Evolutionary conservation across 73 alveolate species (phyloP).

Genomic region (Breviolum minutum): DNA sequence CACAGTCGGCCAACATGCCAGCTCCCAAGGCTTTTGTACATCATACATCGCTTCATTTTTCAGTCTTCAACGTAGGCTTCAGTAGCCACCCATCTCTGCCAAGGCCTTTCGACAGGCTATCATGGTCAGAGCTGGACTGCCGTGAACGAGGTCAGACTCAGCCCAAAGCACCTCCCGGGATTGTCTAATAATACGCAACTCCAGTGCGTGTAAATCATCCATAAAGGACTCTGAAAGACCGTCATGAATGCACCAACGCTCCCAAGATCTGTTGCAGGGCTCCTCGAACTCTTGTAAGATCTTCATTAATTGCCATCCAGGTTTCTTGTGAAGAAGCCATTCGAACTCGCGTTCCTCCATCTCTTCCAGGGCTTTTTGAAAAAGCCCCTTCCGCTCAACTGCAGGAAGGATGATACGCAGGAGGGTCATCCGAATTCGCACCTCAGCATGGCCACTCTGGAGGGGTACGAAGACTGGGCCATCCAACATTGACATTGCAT

Average conservation of each 20-base stretch:
- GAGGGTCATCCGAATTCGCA: slow-evolving; percentile 2
- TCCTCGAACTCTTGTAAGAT: not conserved
- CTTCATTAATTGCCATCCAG: not conserved
- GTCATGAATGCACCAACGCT: not conserved
- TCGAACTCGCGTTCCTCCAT: not conserved
- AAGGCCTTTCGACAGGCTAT: not conserved
- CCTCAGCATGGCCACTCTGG: not conserved
- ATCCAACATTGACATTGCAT: not conserved
- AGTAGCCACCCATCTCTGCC: not conserved
- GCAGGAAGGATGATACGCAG: not conserved
- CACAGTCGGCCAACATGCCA: too few species aligned
- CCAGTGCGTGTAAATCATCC: not conserved
- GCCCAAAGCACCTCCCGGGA: not conserved
- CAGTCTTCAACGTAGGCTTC: too few species aligned
- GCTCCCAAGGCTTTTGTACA: too few species aligned
- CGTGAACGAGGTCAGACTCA: not conserved
- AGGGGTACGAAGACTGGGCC: not conserved
- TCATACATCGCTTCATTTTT: too few species aligned
- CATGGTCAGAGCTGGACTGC: not conserved
- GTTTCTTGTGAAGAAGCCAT: not conserved
- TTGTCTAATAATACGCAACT: not conserved
- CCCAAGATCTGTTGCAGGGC: not conserved
- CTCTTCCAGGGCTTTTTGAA: not conserved
- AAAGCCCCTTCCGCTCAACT: not conserved
- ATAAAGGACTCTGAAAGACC: not conserved